phyloP scores from a whole-genome alignment of 257 asterid species.

The Fraxinus anomala region DNA sequence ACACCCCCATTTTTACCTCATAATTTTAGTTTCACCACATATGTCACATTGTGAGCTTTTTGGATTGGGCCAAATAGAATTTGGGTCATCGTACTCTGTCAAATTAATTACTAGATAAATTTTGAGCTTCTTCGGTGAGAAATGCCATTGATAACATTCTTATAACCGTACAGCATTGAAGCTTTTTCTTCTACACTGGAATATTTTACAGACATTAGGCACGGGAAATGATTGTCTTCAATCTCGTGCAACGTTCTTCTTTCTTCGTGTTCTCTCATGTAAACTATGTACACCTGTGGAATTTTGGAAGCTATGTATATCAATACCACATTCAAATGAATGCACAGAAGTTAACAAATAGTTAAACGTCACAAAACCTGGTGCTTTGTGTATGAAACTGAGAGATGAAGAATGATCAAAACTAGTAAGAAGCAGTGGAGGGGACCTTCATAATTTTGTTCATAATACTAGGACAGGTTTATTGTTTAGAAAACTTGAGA shows the following conservation, averaged over 20 bases:
- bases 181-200: slow-evolving; percentile 48
- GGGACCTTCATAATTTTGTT: not conserved
- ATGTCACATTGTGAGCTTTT: no score
- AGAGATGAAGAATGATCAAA: slow-evolving; percentile 35
- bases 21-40: no score
- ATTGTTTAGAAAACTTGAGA: not conserved
- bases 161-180: slow-evolving; percentile 57
- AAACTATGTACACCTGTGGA: slow-evolving; percentile 51
- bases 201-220: slow-evolving; percentile 44
- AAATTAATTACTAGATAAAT: slow-evolving; percentile 36
- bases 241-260: slow-evolving; percentile 41
- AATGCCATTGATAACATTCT: slow-evolving; percentile 55
- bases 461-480: not conserved
- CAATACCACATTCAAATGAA: not conserved
- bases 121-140: slow-evolving; percentile 51
- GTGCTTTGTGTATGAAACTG: slow-evolving; percentile 34
- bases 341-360: not conserved
- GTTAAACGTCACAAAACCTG: slow-evolving; percentile 13
- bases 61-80: no score
- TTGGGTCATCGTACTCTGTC: no score
- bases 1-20: no score
- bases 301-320: not conserved
- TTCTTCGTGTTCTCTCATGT: slow-evolving; percentile 37
- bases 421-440: slow-evolving; percentile 24
- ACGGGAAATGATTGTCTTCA: slow-evolving; percentile 43